phyloP scores from a whole-genome alignment of 169 alveolate genomes.

The Plasmodium knowlesi region DNA sequence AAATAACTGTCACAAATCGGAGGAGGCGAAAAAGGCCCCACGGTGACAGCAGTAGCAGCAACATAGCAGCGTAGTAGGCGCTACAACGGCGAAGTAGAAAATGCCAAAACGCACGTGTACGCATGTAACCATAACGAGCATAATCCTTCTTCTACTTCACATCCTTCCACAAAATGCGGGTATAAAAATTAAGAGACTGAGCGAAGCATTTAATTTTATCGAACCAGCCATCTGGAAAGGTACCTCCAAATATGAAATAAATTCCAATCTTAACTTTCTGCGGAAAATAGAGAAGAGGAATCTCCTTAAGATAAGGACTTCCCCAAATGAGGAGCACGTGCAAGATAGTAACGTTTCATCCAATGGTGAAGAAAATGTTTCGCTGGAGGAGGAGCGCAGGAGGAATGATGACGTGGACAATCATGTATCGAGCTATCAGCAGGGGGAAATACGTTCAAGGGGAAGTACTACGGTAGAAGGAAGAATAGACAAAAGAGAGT shows the following conservation, averaged over 20 bases:
- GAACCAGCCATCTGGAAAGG: conserved; percentile 11
- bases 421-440: not conserved
- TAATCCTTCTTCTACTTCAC: conserved; percentile 3
- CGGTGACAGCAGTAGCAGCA: not conserved
- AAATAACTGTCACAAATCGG: not conserved
- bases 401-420: not conserved
- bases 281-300: conserved; percentile 15
- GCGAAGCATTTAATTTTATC: conserved; percentile 40
- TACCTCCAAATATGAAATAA: conserved; percentile 31
- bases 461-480: not conserved
- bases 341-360: not conserved
- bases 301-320: not conserved
- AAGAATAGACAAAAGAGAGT: not conserved
- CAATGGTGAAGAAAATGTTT: not conserved
- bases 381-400: not conserved
- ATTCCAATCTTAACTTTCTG: not conserved
- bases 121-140: not conserved
- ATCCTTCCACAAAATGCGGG: conserved; percentile 16
- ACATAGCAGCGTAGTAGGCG: not conserved
- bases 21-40: not conserved
- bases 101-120: conserved; percentile 10
- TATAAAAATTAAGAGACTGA: conserved; percentile 23
- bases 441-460: not conserved
- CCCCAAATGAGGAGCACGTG: not conserved
- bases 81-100: conserved; percentile 1